Percentiles rank a stretch among this genome's conserved stretches.
phyloP scores from a whole-genome alignment of 2,329 filamentous ascomycete species.

The Aureobasidium zeae region DNA sequence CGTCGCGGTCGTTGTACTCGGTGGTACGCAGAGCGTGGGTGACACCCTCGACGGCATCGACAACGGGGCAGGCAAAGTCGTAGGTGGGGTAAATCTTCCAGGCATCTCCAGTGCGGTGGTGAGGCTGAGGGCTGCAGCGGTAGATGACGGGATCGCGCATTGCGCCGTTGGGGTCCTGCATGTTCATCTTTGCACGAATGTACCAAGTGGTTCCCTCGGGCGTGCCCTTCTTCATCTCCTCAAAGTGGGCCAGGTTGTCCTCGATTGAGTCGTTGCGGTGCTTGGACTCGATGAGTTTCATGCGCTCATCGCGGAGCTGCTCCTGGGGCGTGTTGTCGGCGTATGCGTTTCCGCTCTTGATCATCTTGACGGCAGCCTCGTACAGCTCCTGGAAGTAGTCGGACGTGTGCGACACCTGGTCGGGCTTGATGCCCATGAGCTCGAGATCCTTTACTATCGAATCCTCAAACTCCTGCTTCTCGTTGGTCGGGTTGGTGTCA shows the following conservation, averaged over 20 bases:
- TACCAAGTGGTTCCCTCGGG: slow-evolving; percentile 72
- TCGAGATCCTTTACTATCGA: slow-evolving; percentile 85
- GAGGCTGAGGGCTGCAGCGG: slow-evolving; percentile 64
- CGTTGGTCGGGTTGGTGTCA: slow-evolving; percentile 93
- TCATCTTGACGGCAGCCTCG: slow-evolving; percentile 71
- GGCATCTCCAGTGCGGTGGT: slow-evolving; percentile 64
- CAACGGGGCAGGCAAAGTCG: slow-evolving; percentile 70
- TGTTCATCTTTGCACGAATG: slow-evolving; percentile 83
- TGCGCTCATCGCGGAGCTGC: slow-evolving; percentile 73
- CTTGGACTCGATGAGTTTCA: slow-evolving; percentile 70
- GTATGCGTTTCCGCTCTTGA: slow-evolving; percentile 76
- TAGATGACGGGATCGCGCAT: slow-evolving; percentile 96
- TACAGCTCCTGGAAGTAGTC: slow-evolving; percentile 94
- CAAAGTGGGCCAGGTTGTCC: slow-evolving; percentile 73
- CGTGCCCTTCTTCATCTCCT: slow-evolving; percentile 79
- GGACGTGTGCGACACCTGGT: slow-evolving; percentile 78
- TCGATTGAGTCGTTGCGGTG: slow-evolving; percentile 67
- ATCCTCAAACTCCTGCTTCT: slow-evolving; percentile 94
- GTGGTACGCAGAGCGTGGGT: slow-evolving; percentile 72
- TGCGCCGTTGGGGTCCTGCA: slow-evolving; percentile 85
- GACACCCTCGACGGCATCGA: slow-evolving; percentile 68
- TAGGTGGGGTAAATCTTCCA: slow-evolving; percentile 83
- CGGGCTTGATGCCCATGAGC: slow-evolving; percentile 84
- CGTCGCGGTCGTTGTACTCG: slow-evolving; percentile 75
- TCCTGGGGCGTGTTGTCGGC: slow-evolving; percentile 87